Base-by-base conservation (phyloP, 306 rosid species). In the Biancaea sappan region DNA sequence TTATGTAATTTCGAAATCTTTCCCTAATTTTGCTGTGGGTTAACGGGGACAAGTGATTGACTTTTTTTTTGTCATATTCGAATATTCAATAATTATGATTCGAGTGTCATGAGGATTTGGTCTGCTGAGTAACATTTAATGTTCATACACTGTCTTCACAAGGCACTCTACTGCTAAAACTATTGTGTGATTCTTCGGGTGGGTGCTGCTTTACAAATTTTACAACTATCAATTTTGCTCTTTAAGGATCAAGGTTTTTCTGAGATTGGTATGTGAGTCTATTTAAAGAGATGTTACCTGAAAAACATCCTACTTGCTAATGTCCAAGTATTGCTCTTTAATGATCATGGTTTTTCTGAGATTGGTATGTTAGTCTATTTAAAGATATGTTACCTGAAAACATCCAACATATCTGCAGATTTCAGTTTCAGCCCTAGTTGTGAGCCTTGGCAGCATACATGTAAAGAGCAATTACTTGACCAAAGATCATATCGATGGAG, bases 301-400 rank as follows among this genome's bases (percentile, higher is more conserved):
- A 32, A 16, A 65, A 26, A 19, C 19, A 37, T 5, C 22, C 26
- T 52, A 63, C 61, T 22, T 37, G 22, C 29, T 12, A 51, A 46
- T 70, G 68, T 63, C 34, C 40, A 46, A 63, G 43, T 46, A 21
- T 72, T 56, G 14, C 37, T 54, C 54, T 54, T 57, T 63, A 46
- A 61, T 31, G 22, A 4, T 65, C n/a, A 26, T 35, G 56, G 19
- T 59, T 37, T 38, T 81, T 50, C 48, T 62, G 48, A 59, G 64
- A 71, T 57, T 65, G 59, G 18, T 19, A 35, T 64, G 47, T 56
- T 74, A 51, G 35, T 44, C 44, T 22, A 35, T 26, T 11, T 67
- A 28, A 46, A 19, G 43, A 51, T 31, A 53, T 69, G 22, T 54
- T 58, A 7, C 38, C 8, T 14, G 19, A 51, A 50, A 70, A 60